Evolutionary conservation across 805 yeast species (phyloP).

Genomic region (Spathaspora sp.): DNA sequence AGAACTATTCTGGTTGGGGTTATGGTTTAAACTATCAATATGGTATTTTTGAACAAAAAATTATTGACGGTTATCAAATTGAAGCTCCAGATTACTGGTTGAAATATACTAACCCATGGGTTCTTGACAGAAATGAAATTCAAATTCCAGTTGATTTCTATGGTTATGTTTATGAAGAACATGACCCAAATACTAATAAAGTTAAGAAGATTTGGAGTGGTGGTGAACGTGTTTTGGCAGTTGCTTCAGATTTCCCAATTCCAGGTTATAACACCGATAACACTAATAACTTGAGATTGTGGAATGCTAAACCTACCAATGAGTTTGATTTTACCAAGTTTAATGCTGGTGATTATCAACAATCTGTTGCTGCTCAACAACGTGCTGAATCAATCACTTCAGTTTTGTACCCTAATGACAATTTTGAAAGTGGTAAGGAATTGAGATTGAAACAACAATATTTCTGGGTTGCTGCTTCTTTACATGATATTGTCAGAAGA

Average conservation of each 20-base stretch:
- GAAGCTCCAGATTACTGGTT: constrained; percentile 96
- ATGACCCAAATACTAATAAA: constrained; percentile 52
- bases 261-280: constrained; percentile 84
- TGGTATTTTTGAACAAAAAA: constrained; percentile 88
- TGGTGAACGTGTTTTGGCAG: constrained; percentile 85
- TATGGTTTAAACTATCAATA: constrained; percentile 91
- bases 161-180: constrained; percentile 66
- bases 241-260: constrained; percentile 87
- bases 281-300: constrained; percentile 84
- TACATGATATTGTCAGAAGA: constrained; percentile 86
- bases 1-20: constrained; percentile 94
- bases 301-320: constrained; percentile 87
- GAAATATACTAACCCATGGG: constrained; percentile 89
- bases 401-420: constrained; percentile 90
- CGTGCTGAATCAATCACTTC: constrained; percentile 90
- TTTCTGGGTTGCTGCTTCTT: constrained; percentile 94
- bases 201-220: constrained; percentile 73
- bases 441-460: constrained; percentile 91
- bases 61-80: constrained; percentile 89
- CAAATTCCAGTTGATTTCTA: constrained; percentile 88
- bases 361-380: constrained; percentile 81
- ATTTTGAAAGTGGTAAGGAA: constrained; percentile 87
- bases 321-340: constrained; percentile 90
- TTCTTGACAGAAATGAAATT: constrained; percentile 79
- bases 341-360: constrained; percentile 85